A percentile compares a stretch with the other conserved stretches of the same genome.
These are phyloP conservation scores for Aspergillus steynii DNA, from an alignment of 495 filamentous ascomycete genomes.

Conservation along the genomic window DNA sequence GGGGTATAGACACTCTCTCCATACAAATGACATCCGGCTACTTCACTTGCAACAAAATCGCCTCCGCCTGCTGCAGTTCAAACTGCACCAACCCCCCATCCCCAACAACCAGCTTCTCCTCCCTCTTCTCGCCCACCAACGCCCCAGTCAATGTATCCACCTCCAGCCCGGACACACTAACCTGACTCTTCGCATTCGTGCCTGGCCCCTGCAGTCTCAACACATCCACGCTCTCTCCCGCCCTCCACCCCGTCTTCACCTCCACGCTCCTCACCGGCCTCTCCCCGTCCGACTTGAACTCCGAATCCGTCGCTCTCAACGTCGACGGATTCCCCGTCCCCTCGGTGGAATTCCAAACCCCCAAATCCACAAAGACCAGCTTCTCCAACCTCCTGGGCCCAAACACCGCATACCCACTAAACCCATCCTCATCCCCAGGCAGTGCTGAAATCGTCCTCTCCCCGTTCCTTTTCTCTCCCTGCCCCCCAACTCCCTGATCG, in stretches of 20 bases:
- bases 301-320: conserved; percentile 2
- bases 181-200: conserved; percentile 13
- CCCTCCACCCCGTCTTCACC: neutral
- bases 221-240: conserved; percentile 2
- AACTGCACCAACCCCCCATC: neutral
- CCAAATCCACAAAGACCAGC: conserved; percentile 11
- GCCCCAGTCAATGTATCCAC: neutral
- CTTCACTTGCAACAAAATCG: conserved; percentile 2
- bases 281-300: neutral
- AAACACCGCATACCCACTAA: conserved; percentile 9
- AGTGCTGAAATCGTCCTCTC: neutral
- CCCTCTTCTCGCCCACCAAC: neutral
- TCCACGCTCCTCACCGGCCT: neutral
- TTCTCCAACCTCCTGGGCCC: conserved; percentile 1
- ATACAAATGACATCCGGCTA: no score
- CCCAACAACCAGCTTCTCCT: conserved; percentile 1
- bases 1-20: no score
- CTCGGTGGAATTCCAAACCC: conserved; percentile 9
- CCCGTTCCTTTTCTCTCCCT: neutral
- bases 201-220: conserved; percentile 12
- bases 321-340: conserved; percentile 11
- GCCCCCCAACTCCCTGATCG: no score
- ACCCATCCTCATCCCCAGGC: neutral
- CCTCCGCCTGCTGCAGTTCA: conserved; percentile 6
- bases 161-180: conserved; percentile 7